phyloP scores from a whole-genome alignment of 2,329 filamentous ascomycete species.

The Colletotrichum lupini region DNA sequence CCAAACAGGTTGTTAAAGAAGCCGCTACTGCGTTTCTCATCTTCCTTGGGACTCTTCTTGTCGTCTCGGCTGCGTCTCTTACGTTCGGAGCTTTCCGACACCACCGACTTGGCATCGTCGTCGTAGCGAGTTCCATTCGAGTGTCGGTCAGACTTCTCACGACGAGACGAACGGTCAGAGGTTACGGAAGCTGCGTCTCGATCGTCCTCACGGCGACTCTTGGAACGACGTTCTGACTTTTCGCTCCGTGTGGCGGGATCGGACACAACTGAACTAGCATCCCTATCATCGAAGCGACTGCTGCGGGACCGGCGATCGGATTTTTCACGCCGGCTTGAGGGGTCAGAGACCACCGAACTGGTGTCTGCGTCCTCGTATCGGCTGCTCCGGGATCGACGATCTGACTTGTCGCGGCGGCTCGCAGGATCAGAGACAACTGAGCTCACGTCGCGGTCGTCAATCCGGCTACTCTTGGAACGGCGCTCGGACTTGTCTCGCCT shows the following conservation, averaged over 20 bases:
- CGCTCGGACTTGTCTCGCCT: slow-evolving; percentile 47
- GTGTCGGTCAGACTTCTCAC: slow-evolving; percentile 48
- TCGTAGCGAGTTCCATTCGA: slow-evolving; percentile 50
- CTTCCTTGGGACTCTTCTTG: slow-evolving; percentile 50
- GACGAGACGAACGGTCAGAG: slow-evolving; percentile 53
- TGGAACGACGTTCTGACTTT: slow-evolving; percentile 48
- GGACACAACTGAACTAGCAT: slow-evolving; percentile 61
- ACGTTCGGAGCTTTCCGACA: slow-evolving; percentile 41
- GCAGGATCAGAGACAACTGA: slow-evolving; percentile 61
- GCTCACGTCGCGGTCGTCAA: slow-evolving; percentile 58
- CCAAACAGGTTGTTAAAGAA: slow-evolving; percentile 63
- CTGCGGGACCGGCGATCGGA: not conserved
- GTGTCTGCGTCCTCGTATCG: slow-evolving; percentile 57
- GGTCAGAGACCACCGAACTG: slow-evolving; percentile 53
- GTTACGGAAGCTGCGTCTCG: slow-evolving; percentile 62
- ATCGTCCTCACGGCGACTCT: slow-evolving; percentile 45
- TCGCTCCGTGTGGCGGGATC: slow-evolving; percentile 49
- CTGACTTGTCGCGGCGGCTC: slow-evolving; percentile 45
- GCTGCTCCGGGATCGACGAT: slow-evolving; percentile 50
- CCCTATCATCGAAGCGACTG: slow-evolving; percentile 50
- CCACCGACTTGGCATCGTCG: slow-evolving; percentile 59
- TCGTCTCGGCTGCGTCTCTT: slow-evolving; percentile 47
- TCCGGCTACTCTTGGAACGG: slow-evolving; percentile 49
- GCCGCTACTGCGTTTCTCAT: slow-evolving; percentile 53
- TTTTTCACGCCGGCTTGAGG: slow-evolving; percentile 25